Percentiles rank a stretch among this genome's conserved stretches.
Conservation (phyloP, 805 yeast genomes). For the Suhomyces kilbournensis region DNA sequence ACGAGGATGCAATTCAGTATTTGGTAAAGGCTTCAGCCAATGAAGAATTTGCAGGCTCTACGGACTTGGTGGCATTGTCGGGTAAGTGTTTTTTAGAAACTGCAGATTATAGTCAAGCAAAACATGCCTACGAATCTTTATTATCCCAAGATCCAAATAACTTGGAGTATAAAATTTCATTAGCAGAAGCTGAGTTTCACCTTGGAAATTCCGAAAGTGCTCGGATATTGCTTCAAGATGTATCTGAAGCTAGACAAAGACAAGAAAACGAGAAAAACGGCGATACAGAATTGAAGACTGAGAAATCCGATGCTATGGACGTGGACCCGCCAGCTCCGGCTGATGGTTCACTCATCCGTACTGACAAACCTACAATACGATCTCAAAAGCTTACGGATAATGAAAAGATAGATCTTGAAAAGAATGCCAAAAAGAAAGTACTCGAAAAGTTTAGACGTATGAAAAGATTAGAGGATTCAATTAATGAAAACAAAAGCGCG, state of each 20-base stretch:
- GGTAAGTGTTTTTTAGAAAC: conserved; percentile 77
- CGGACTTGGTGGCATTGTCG: conserved; percentile 55
- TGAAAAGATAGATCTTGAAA: conserved; percentile 56
- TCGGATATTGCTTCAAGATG: conserved; percentile 51
- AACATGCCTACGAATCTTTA: conserved; percentile 52
- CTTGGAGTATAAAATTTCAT: conserved; percentile 67
- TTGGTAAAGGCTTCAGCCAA: conserved; percentile 54
- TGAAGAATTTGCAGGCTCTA: conserved; percentile 47
- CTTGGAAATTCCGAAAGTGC: conserved; percentile 61
- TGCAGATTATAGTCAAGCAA: conserved; percentile 66
- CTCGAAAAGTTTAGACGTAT: conserved; percentile 54
- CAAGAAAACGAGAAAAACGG: conserved; percentile 13
- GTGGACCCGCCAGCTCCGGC: conserved; percentile 4
- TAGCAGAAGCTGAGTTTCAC: conserved; percentile 79
- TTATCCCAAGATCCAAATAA: conserved; percentile 58
- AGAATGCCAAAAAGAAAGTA: conserved; percentile 55
- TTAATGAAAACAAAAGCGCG: conserved; percentile 13
- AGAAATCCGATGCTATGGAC: conserved; percentile 13
- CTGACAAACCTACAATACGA: conserved; percentile 5
- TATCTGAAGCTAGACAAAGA: conserved; percentile 33
- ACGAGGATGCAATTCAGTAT: conserved; percentile 72
- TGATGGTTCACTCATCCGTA: conserved; percentile 11
- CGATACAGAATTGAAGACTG: conserved; percentile 21
- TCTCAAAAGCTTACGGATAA: conserved; percentile 30
- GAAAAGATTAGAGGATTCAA: conserved; percentile 43